Base-by-base conservation (phyloP, 108 stramenopile genomes). In the Mayamaea pseudoterrestris region DNA sequence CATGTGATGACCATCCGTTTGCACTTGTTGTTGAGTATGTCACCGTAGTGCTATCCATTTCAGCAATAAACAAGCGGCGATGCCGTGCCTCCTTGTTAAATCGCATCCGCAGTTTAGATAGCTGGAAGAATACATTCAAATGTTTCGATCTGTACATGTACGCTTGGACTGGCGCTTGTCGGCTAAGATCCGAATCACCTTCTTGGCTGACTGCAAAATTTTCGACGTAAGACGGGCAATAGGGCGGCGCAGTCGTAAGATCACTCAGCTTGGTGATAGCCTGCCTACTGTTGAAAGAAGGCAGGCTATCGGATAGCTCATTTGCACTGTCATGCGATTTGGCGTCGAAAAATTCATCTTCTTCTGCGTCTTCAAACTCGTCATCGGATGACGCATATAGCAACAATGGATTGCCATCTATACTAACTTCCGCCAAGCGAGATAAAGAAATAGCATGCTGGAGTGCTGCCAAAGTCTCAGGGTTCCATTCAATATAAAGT, bases 401-500 rank as follows among this genome's bases (percentile, higher is more conserved):
- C 27, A 28, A 11, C 3, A 36, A 44, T 12, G 9, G n/a, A 16
- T 14, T 11, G 11, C 20, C 32, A 9, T 20, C 18, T 11, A 6
- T 11, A n/a, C n/a, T n/a, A n/a, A n/a, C n/a, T n/a, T 35, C 27
- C 21, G 50, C 45, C 27, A 14, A 22, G 22, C 22, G 27, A 17
- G 73, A 61, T 2, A 61, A 41, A 16, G 58, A 43, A 22, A 81
- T 42, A 16, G 77, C 50, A 30, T 50, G 46, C 23, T 77, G 71
- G 43, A 87, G 65, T 32, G 58, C 58, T 27, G 78, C 77, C 18
- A 87, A 36, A 25, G 71, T 76, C 43, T 87, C 85, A 7, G 85
- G 78, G 42, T 87, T 87, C 85, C 85, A 87, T 36, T 87, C 79
- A 35, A 81, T 55, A 44, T 63, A 81, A 1, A 83, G 46, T 45